phyloP scores from a whole-genome alignment of 106 monocot genomes.

The Ottelia alismoides region DNA sequence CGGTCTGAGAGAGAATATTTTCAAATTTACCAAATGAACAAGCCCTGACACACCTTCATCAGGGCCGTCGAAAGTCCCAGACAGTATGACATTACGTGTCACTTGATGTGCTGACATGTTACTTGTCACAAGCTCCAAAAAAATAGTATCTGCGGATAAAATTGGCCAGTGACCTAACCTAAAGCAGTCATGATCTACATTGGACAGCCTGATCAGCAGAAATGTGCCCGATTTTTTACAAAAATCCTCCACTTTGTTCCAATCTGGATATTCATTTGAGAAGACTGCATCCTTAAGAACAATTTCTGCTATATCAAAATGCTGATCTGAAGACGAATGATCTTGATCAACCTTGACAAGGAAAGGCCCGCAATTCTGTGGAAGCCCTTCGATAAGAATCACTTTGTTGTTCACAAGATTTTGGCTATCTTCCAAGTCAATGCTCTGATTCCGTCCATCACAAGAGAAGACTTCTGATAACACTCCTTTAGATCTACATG shows the following conservation, averaged over 20 bases:
- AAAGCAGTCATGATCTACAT: constrained; percentile 39
- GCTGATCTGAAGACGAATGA: constrained; percentile 28
- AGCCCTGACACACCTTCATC: constrained; percentile 72
- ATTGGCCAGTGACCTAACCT: constrained; percentile 74
- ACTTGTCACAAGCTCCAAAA: constrained; percentile 38
- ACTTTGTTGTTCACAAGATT: constrained; percentile 4
- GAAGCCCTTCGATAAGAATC: constrained; percentile 2
- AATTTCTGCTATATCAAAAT: constrained; percentile 76
- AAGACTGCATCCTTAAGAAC: constrained; percentile 39
- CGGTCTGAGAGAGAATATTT: constrained; percentile 42
- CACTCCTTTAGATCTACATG: constrained; percentile 38
- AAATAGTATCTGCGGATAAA: constrained; percentile 35
- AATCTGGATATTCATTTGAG: constrained; percentile 21
- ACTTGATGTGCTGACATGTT: constrained; percentile 11
- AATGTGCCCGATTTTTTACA: constrained; percentile 11
- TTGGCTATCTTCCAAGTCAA: constrained; percentile 4
- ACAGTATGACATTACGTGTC: constrained; percentile 21
- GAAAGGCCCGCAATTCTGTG: constrained; percentile 14
- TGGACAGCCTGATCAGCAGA: constrained; percentile 44
- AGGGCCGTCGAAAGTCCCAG: constrained; percentile 83
- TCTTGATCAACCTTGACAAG: constrained; percentile 44
- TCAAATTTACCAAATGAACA: constrained; percentile 62
- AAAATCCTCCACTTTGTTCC: constrained; percentile 21
- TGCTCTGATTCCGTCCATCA: not conserved
- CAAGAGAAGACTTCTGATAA: constrained; percentile 5